Conservation (phyloP, 1,284 basidiomycete species). For the Ganoderma leucocontextum region DNA sequence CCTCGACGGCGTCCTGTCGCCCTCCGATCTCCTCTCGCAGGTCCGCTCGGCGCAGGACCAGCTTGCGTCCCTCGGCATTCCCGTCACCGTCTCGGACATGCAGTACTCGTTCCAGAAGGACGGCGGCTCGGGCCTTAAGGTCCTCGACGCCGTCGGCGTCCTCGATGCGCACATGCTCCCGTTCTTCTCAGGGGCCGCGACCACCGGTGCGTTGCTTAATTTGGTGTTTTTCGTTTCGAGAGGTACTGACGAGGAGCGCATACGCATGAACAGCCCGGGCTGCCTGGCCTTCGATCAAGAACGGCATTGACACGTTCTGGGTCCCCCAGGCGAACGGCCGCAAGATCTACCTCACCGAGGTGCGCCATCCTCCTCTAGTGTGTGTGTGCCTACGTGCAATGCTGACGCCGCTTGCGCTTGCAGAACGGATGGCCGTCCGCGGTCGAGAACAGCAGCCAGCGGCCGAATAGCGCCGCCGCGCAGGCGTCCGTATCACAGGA, state of each 20-base stretch:
- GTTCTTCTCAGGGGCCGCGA: constrained; percentile 72
- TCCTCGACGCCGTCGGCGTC: constrained; percentile 70
- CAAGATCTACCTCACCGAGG: constrained; percentile 78
- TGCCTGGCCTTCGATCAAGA: constrained; percentile 62
- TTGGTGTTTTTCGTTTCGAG: neutral
- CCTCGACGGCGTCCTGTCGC: constrained; percentile 66
- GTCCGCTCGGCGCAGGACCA: constrained; percentile 58
- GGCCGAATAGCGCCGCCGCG: constrained; percentile 61
- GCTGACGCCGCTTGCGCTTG: neutral
- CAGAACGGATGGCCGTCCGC: constrained; percentile 81
- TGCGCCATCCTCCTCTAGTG: constrained; percentile 36
- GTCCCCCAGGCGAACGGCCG: constrained; percentile 64
- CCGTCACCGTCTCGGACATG: constrained; percentile 69
- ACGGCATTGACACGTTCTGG: constrained; percentile 68
- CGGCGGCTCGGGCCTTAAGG: constrained; percentile 58
- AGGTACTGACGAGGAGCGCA: constrained; percentile 6
- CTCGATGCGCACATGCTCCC: constrained; percentile 80
- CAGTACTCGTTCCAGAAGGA: constrained; percentile 58
- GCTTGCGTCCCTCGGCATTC: constrained; percentile 62
- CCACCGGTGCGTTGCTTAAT: constrained; percentile 54
- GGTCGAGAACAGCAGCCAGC: constrained; percentile 60
- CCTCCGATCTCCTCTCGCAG: constrained; percentile 60
- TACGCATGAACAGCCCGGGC: constrained; percentile 53
- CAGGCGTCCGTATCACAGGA: constrained; percentile 67
- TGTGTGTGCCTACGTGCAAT: neutral